phyloP scores from a whole-genome alignment of 2,329 filamentous ascomycete species.

The Pseudodiploospora longispora region DNA sequence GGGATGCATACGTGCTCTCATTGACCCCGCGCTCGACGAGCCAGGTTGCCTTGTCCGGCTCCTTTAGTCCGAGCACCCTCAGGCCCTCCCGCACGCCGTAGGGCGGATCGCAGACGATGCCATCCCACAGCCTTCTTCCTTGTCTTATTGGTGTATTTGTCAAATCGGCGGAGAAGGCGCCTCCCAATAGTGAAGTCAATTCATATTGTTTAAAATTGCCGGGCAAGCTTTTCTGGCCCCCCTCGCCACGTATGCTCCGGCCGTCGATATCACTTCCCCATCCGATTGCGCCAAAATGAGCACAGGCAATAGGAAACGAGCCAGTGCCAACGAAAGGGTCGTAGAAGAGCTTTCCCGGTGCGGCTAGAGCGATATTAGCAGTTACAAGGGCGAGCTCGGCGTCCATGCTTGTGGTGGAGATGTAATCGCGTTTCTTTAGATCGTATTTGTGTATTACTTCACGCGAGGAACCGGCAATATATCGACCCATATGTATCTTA shows the following conservation, averaged over 20 bases:
- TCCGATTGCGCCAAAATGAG: slow-evolving; percentile 77
- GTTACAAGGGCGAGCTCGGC: slow-evolving; percentile 86
- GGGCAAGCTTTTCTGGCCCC: slow-evolving; percentile 38
- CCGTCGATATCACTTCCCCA: slow-evolving; percentile 93
- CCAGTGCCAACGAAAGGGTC: slow-evolving; percentile 96
- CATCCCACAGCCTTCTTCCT: slow-evolving; percentile 61
- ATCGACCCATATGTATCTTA: slow-evolving; percentile 61
- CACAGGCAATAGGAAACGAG: slow-evolving; percentile 82
- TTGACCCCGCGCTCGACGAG: slow-evolving; percentile 61
- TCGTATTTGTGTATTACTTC: slow-evolving; percentile 67
- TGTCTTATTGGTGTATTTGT: slow-evolving; percentile 72
- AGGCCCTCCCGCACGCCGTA: slow-evolving; percentile 92
- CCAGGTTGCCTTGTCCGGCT: slow-evolving; percentile 51
- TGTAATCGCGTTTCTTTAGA: slow-evolving; percentile 88
- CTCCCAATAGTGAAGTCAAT: slow-evolving; percentile 57
- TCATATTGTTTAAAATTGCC: slow-evolving; percentile 84
- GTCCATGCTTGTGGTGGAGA: slow-evolving; percentile 96
- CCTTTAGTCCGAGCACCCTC: slow-evolving; percentile 72
- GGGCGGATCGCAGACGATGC: slow-evolving; percentile 90
- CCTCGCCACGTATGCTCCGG: slow-evolving; percentile 70
- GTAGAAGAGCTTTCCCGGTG: slow-evolving; percentile 77
- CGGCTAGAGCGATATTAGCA: slow-evolving; percentile 80
- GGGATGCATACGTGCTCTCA: slow-evolving; percentile 54
- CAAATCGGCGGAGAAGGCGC: slow-evolving; percentile 76
- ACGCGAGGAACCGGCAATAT: slow-evolving; percentile 58